A percentile compares a stretch with the other conserved stretches of the same genome.
Conservation (phyloP, 2,329 filamentous ascomycete species). For the Orbilia javanica region DNA sequence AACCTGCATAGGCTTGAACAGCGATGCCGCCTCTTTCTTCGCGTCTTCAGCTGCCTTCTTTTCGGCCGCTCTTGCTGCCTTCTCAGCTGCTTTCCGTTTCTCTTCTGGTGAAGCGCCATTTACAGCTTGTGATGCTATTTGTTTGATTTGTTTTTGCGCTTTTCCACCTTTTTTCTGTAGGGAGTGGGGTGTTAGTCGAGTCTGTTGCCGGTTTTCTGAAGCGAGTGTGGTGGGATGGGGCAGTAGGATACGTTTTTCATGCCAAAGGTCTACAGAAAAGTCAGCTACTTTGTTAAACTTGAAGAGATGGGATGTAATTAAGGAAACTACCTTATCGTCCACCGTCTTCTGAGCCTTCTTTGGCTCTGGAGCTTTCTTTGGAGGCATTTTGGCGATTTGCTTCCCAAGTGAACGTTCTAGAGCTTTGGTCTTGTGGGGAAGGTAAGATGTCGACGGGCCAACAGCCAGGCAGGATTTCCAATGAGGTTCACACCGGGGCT, state of each 20-base stretch:
- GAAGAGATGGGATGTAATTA: neutral
- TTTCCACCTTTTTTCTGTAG: conserved; percentile 85
- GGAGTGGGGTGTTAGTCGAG: conserved; percentile 23
- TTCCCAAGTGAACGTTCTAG: neutral
- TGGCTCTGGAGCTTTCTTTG: conserved; percentile 62
- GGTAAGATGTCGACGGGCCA: neutral
- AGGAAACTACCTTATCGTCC: conserved; percentile 76
- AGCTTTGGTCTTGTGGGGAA: conserved; percentile 24
- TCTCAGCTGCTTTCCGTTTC: conserved; percentile 81
- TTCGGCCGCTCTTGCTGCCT: conserved; percentile 80
- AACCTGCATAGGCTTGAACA: conserved; percentile 93
- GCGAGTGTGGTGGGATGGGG: neutral
- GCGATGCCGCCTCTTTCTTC: conserved; percentile 80
- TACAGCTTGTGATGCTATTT: conserved; percentile 80
- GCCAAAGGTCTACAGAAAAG: conserved; percentile 80
- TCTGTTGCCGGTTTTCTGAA: neutral
- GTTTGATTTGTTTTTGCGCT: conserved; percentile 90
- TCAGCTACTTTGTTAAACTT: neutral
- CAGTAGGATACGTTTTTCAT: conserved; percentile 84
- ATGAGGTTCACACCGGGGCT: neutral
- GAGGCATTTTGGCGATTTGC: conserved; percentile 60
- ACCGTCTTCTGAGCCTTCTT: conserved; percentile 73
- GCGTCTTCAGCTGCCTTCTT: conserved; percentile 91
- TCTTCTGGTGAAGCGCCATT: conserved; percentile 84
- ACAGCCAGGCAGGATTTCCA: neutral